Percentiles rank a stretch among this genome's conserved stretches.
Evolutionary conservation across 495 filamentous ascomycete species (phyloP).

Genomic region (Massariosphaeria phaeospora): DNA sequence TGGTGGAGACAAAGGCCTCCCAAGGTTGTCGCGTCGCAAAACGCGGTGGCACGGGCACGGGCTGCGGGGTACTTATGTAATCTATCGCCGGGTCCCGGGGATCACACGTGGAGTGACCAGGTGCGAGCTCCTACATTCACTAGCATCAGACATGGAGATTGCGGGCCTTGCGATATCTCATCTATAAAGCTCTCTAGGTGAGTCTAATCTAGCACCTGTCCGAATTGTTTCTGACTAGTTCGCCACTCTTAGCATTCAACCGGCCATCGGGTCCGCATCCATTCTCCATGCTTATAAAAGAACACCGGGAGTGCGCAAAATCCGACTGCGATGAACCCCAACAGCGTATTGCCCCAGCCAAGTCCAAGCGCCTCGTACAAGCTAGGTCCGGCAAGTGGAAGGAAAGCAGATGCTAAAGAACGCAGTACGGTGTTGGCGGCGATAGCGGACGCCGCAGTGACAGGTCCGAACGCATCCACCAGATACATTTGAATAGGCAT

Average conservation of each 20-base stretch:
- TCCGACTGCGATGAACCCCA: conserved; percentile 24
- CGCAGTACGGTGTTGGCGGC: conserved; percentile 28
- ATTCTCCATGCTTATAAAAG: conserved; percentile 53
- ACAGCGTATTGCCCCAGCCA: conserved; percentile 31
- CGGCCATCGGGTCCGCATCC: no score
- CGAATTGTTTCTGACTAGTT: no score
- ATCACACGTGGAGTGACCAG: no score
- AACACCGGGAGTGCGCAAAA: conserved; percentile 49
- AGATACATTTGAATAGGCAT: not conserved
- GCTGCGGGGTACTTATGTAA: no score
- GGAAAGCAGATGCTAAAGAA: conserved; percentile 16
- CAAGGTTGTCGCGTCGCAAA: no score
- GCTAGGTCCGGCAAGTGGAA: conserved; percentile 22
- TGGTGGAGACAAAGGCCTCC: no score
- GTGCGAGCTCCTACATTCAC: no score
- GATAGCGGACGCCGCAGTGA: conserved; percentile 24
- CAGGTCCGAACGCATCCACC: not conserved
- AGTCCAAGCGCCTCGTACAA: conserved; percentile 26
- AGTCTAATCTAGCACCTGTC: not conserved
- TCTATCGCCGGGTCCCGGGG: no score
- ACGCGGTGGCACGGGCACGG: no score
- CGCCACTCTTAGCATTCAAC: not conserved
- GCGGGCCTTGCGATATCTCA: no score
- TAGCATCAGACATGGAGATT: no score
- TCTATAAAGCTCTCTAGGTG: no score